Evolutionary conservation across 306 rosid species (phyloP).

Genomic region (Ceratonia siliqua): DNA sequence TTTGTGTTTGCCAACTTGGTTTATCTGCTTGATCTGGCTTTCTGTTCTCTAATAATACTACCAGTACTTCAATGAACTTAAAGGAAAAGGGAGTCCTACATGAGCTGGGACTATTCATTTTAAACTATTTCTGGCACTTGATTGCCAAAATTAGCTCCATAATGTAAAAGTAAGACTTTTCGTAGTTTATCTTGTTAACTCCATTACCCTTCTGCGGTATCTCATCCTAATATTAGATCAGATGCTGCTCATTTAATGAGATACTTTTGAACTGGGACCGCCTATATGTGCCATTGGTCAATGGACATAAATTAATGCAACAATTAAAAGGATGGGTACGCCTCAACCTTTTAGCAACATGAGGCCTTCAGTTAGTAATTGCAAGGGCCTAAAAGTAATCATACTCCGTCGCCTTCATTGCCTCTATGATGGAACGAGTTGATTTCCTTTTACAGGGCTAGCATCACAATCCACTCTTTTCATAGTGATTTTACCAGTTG

Average conservation of each 20-base stretch:
- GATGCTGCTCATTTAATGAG: slow-evolving; percentile 32
- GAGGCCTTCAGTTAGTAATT: slow-evolving; percentile 1
- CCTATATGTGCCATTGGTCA: not conserved
- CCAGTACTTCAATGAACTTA: not conserved
- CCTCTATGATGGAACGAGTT: not conserved
- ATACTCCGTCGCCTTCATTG: not conserved
- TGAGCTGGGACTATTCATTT: not conserved
- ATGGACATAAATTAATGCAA: slow-evolving; percentile 22
- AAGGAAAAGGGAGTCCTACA: not conserved
- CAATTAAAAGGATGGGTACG: slow-evolving; percentile 13
- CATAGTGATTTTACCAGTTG: not conserved
- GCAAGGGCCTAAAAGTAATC: slow-evolving; percentile 15
- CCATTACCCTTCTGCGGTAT: not conserved
- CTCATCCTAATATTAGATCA: slow-evolving; percentile 3
- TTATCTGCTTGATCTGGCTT: slow-evolving; percentile 10
- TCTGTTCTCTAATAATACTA: not conserved
- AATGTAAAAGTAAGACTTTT: not conserved
- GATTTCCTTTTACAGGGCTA: not conserved
- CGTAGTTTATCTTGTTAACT: not conserved
- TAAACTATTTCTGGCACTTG: not conserved
- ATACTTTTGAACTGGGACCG: slow-evolving; percentile 38
- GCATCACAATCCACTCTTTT: not conserved
- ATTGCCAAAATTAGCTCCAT: slow-evolving; percentile 19
- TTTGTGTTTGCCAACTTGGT: slow-evolving; percentile 1
- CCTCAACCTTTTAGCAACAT: slow-evolving; percentile 25